Conservation (phyloP, 805 yeast species). For the Tetrapisispora nanseiensis region DNA sequence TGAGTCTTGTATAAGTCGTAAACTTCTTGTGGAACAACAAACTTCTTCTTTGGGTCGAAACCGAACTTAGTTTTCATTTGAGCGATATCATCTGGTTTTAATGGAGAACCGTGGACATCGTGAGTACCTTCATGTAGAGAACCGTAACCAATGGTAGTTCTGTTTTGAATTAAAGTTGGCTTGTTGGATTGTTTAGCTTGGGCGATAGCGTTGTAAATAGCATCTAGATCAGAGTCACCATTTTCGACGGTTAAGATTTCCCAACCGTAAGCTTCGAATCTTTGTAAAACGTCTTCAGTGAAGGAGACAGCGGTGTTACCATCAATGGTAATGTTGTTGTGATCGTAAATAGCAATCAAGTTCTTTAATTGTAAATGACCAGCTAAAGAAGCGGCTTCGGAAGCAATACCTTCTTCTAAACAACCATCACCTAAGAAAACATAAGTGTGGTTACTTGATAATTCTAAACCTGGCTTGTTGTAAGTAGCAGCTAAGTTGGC, state of each 20-base stretch:
- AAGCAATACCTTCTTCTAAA: slow-evolving; percentile 93
- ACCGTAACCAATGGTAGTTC: slow-evolving; percentile 92
- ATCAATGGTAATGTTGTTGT: slow-evolving; percentile 93
- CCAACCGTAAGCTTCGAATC: slow-evolving; percentile 94
- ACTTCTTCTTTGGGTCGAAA: slow-evolving; percentile 74
- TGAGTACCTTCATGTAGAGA: slow-evolving; percentile 77
- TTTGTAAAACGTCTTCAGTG: slow-evolving; percentile 80
- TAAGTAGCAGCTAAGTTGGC: slow-evolving; percentile 83
- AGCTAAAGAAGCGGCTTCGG: slow-evolving; percentile 90
- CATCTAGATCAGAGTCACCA: slow-evolving; percentile 71
- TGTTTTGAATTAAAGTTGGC: slow-evolving; percentile 82
- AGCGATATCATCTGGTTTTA: slow-evolving; percentile 83
- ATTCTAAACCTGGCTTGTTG: slow-evolving; percentile 73
- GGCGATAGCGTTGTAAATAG: slow-evolving; percentile 63
- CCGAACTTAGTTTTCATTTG: slow-evolving; percentile 79
- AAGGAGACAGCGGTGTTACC: slow-evolving; percentile 85
- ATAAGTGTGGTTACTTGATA: slow-evolving; percentile 72
- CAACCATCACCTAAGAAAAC: slow-evolving; percentile 93
- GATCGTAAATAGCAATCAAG: slow-evolving; percentile 92
- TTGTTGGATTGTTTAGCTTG: slow-evolving; percentile 75
- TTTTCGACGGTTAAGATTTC: slow-evolving; percentile 65
- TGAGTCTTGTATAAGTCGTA: slow-evolving; percentile 50
- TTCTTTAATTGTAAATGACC: slow-evolving; percentile 92
- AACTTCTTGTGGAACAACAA: slow-evolving; percentile 76
- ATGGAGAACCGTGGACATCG: slow-evolving; percentile 92